Percentiles rank a stretch among this genome's conserved stretches.
Conservation (phyloP, 1,284 basidiomycete genomes). For the Takashimella tepidaria region DNA sequence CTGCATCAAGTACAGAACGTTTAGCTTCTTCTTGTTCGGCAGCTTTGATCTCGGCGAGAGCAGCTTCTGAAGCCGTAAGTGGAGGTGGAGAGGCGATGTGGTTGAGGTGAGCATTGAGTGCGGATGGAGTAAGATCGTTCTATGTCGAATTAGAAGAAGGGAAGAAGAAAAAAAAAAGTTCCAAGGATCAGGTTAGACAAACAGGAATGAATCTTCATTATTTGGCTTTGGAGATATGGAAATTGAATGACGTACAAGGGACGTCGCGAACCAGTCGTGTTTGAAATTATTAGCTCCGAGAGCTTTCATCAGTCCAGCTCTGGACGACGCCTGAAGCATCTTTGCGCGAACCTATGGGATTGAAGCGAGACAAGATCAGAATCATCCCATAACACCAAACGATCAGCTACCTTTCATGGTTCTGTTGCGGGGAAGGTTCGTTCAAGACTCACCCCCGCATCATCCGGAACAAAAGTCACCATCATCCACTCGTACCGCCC, state of each 20-base stretch:
- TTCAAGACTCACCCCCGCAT: constrained; percentile 46
- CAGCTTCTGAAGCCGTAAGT: constrained; percentile 70
- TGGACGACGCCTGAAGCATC: constrained; percentile 90
- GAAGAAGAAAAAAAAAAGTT: too few species aligned
- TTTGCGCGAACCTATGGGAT: constrained; percentile 48
- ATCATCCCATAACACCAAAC: neutral
- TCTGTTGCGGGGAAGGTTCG: too few species aligned
- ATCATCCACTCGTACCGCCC: constrained; percentile 47
- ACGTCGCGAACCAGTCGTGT: constrained; percentile 75
- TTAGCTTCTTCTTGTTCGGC: constrained; percentile 57
- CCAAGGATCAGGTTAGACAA: too few species aligned
- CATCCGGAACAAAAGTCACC: constrained; percentile 47
- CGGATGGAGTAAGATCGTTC: constrained; percentile 49
- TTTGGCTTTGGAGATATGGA: too few species aligned
- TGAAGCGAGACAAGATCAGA: neutral
- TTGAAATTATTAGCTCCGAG: constrained; percentile 72
- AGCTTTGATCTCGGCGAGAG: constrained; percentile 66
- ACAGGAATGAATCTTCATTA: constrained; percentile 51
- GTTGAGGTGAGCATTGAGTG: constrained; percentile 68
- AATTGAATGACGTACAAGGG: too few species aligned
- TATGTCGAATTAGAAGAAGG: too few species aligned
- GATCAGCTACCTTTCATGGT: neutral
- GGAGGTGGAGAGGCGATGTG: constrained; percentile 71
- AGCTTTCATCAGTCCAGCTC: constrained; percentile 64
- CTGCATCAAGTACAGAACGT: constrained; percentile 36